A percentile compares a stretch with the other conserved stretches of the same genome.
Evolutionary conservation across 2,329 filamentous ascomycete species (phyloP).

Genomic region (Colletotrichum eleusines): DNA sequence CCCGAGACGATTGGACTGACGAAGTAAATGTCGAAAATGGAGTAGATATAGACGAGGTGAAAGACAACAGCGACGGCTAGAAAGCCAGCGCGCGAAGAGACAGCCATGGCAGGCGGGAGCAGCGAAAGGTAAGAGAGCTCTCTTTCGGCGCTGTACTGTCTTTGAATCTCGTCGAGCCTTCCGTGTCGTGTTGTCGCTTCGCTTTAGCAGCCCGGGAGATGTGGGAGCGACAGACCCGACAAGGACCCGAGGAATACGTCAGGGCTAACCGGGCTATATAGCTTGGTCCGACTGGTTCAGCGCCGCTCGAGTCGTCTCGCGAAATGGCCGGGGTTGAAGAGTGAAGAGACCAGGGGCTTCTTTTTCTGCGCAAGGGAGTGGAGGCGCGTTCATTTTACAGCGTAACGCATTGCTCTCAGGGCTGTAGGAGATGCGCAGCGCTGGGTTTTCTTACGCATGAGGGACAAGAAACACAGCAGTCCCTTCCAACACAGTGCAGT

Average conservation of each 20-base stretch:
- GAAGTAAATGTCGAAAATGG: slow-evolving; percentile 99
- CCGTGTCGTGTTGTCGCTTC: background rate
- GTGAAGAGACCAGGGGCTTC: background rate
- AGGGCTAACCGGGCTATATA: background rate
- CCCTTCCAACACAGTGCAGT: slow-evolving; percentile 14
- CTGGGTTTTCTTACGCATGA: background rate
- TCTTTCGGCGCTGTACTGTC: background rate
- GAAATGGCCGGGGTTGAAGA: background rate
- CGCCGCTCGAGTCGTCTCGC: slow-evolving; percentile 7
- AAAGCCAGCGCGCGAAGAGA: slow-evolving; percentile 79
- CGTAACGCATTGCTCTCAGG: slow-evolving; percentile 17
- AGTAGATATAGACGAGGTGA: slow-evolving; percentile 92
- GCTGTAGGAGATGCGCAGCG: slow-evolving; percentile 11
- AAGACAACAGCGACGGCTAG: slow-evolving; percentile 90
- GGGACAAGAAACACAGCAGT: background rate
- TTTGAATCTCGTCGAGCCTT: background rate
- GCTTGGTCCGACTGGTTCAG: background rate
- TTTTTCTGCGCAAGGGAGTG: slow-evolving; percentile 10
- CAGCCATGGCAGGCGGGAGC: slow-evolving; percentile 60
- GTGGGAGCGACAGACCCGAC: background rate
- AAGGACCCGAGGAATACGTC: background rate
- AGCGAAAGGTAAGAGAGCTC: background rate
- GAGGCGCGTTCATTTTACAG: slow-evolving; percentile 29
- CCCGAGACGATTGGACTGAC: slow-evolving; percentile 97
- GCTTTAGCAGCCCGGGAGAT: background rate